These are phyloP conservation scores for Gastrolobium villosum DNA, from an alignment of 306 rosid genomes.

Conservation along the genomic window DNA sequence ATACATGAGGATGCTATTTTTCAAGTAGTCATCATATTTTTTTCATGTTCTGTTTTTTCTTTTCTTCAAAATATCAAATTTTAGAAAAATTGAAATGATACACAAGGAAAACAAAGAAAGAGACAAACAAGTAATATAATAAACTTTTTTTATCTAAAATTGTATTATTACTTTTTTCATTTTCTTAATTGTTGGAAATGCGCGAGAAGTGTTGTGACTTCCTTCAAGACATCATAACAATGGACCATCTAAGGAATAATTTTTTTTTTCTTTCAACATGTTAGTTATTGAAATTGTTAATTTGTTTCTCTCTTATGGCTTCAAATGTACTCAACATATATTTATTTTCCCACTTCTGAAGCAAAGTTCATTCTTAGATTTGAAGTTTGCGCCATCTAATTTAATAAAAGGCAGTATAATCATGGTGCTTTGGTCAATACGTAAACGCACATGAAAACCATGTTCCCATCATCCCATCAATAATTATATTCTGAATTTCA, in stretches of 20 bases:
- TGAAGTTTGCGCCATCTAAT: constrained; percentile 58
- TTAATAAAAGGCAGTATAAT: constrained; percentile 40
- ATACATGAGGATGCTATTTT: neutral
- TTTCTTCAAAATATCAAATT: neutral
- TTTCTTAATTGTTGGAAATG: constrained; percentile 4
- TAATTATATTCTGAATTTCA: neutral
- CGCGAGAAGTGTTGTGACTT: constrained; percentile 23
- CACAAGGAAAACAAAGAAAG: neutral
- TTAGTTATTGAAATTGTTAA: constrained; percentile 20
- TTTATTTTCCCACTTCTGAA: constrained; percentile 55
- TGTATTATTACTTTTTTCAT: neutral
- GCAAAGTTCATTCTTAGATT: constrained; percentile 66
- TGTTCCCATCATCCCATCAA: constrained; percentile 31
- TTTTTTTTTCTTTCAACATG: neutral
- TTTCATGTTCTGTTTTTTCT: neutral
- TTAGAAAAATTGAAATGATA: neutral
- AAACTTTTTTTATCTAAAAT: neutral
- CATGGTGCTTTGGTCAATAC: constrained; percentile 41
- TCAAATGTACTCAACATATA: constrained; percentile 54
- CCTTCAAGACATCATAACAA: neutral
- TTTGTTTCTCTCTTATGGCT: constrained; percentile 43
- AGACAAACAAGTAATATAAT: neutral
- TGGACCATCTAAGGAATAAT: neutral
- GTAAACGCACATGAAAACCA: constrained; percentile 45
- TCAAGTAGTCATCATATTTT: neutral